Evolutionary conservation across 1,139 yeast species (phyloP), one percentile per base, ranked within the genome.

Genomic region (Kodamaea ohmeri): DNA sequence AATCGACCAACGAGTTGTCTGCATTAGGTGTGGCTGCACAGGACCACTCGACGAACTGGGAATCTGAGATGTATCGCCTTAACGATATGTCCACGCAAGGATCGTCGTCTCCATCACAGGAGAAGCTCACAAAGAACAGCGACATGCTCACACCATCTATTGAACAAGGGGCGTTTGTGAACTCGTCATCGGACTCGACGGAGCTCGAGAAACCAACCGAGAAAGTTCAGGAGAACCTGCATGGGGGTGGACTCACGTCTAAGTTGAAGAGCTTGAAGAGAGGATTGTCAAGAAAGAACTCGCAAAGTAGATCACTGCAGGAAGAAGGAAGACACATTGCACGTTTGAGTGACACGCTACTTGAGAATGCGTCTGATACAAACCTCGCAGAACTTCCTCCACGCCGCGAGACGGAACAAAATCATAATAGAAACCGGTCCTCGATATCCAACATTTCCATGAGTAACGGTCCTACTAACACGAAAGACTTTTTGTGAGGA

Each of bases 11-110:
- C 40, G 94, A 84, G 60, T 67, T 83, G 46, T 56, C 76, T 31
- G 87, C 83, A 4, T 68, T 81, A 51, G 87, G 87, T 41, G 56
- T 69, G 14, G 82, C 86, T 12, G 92, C 90, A 3, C 83, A 80
- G 55, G 85, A 80, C 44, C 94, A 84, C 56, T 69, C 74, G 36
- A 68, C 61, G 14, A 74, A 82, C 56, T 84, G 92, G 92, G 87
- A 81, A 50, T 61, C 71, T 33, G 81, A 80, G 53, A 78, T 79
- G 71, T 73, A 71, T 53, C 67, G 73, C 41, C 59, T 78, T 49
- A 71, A 69, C 41, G 72, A 71, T 21, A 36, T 61, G 41, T 45
- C 60, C 21, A 41, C 42, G 5, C 32, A 24, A 4, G 19, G 15
- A 17, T 21, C 34, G 3, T 3, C 24, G 24, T 18, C 34, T 3